A percentile compares a stretch with the other conserved stretches of the same genome.
Conservation (phyloP, 2,329 filamentous ascomycete genomes). For the Rhinocladiella mackenziei region DNA sequence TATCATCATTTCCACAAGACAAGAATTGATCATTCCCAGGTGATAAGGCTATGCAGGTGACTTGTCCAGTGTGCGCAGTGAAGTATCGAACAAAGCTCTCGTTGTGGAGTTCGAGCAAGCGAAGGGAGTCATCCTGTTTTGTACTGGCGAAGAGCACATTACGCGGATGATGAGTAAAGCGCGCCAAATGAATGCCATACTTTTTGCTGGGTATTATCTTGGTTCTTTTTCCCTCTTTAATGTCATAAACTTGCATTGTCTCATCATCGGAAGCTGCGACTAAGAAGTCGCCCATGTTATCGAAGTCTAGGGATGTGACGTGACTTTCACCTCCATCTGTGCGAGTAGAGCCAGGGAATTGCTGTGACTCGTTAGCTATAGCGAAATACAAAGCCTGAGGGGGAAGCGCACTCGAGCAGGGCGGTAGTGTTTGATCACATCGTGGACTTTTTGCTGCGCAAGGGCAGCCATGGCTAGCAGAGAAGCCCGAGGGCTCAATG, state of each 20-base stretch:
- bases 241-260: slow-evolving; percentile 91
- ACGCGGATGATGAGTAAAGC: slow-evolving; percentile 86
- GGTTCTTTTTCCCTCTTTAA: slow-evolving; percentile 81
- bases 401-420: slow-evolving; percentile 65
- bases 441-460: slow-evolving; percentile 60
- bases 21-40: slow-evolving; percentile 88
- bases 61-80: slow-evolving; percentile 77
- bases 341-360: slow-evolving; percentile 48
- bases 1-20: slow-evolving; percentile 86
- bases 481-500: neutral
- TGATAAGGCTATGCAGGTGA: slow-evolving; percentile 79
- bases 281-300: slow-evolving; percentile 87
- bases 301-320: slow-evolving; percentile 90
- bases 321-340: slow-evolving; percentile 47
- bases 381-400: neutral
- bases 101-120: slow-evolving; percentile 85
- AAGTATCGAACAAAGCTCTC: slow-evolving; percentile 97
- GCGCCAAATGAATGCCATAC: slow-evolving; percentile 89
- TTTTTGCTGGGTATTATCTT: slow-evolving; percentile 93
- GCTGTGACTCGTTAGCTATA: slow-evolving; percentile 38
- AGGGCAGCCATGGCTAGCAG: slow-evolving; percentile 19
- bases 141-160: slow-evolving; percentile 95
- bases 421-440: slow-evolving; percentile 72
- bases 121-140: slow-evolving; percentile 81
- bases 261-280: slow-evolving; percentile 92